These are phyloP conservation scores for Ustilago vetiveriae DNA, from an alignment of 1,284 basidiomycete genomes.

Conservation along the genomic window DNA sequence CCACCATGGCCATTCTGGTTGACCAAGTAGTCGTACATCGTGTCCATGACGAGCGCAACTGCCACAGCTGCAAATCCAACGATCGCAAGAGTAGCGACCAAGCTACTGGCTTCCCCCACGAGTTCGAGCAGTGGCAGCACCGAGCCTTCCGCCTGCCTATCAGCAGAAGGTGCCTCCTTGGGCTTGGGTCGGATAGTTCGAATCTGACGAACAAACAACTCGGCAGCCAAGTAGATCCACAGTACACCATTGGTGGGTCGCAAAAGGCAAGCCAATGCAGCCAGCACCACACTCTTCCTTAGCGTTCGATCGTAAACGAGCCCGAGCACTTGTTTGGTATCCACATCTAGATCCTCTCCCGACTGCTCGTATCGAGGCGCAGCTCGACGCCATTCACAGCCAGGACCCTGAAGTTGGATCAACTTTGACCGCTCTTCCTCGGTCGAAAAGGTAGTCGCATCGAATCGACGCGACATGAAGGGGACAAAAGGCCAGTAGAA, in stretches of 20 bases:
- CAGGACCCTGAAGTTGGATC: constrained; percentile 2
- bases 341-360: constrained; percentile 15
- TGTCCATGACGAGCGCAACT: constrained; percentile 73
- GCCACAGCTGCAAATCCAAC: constrained; percentile 67
- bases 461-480: constrained; percentile 14
- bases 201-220: constrained; percentile 23
- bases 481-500: constrained; percentile 74
- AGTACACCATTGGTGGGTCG: constrained; percentile 86
- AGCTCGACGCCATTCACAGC: constrained; percentile 12
- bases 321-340: constrained; percentile 8
- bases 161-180: neutral
- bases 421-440: constrained; percentile 4
- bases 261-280: constrained; percentile 80
- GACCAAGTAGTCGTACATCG: constrained; percentile 73
- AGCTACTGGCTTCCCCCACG: constrained; percentile 12
- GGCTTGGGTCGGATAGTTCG: neutral
- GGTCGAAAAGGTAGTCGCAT: constrained; percentile 8
- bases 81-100: constrained; percentile 2
- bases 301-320: constrained; percentile 17
- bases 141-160: constrained; percentile 4
- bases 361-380: neutral
- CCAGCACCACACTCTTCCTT: constrained; percentile 61
- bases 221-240: constrained; percentile 74
- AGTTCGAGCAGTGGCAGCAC: constrained; percentile 21
- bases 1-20: constrained; percentile 45